These are phyloP conservation scores for Cryoendolithus antarcticus DNA, from an alignment of 2,329 filamentous ascomycete genomes.

Conservation along the genomic window DNA sequence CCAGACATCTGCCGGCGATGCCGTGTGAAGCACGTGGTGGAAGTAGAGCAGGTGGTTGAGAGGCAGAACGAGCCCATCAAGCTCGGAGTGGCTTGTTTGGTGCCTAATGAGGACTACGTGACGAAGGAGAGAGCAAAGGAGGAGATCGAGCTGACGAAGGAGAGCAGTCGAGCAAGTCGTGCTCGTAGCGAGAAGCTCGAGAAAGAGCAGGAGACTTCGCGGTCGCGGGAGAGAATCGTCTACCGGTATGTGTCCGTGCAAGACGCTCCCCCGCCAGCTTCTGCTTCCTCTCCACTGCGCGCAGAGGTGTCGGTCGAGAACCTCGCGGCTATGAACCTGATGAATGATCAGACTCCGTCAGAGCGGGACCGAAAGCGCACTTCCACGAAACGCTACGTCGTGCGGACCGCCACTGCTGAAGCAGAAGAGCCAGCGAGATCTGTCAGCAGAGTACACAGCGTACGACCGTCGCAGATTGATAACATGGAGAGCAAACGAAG, in stretches of 20 bases:
- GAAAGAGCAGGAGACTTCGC: not conserved
- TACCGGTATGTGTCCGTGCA: constrained; percentile 6
- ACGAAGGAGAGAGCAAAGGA: constrained; percentile 8
- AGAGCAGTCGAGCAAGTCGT: too few relatives aligned
- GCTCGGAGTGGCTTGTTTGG: constrained; percentile 15
- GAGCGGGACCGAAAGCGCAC: too few relatives aligned
- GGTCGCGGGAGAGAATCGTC: constrained; percentile 1
- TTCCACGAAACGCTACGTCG: too few relatives aligned
- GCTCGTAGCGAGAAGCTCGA: not conserved
- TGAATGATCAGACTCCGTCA: constrained; percentile 4
- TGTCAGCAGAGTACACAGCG: too few relatives aligned
- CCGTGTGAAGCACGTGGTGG: constrained; percentile 13
- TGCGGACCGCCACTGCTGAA: too few relatives aligned
- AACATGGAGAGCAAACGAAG: too few relatives aligned
- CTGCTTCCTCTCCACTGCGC: constrained; percentile 1
- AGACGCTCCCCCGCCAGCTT: constrained; percentile 1
- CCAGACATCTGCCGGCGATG: constrained; percentile 24
- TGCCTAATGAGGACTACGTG: constrained; percentile 13
- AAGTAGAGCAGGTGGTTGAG: constrained; percentile 4
- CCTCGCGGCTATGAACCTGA: constrained; percentile 5
- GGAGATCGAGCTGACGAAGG: constrained; percentile 1
- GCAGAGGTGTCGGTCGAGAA: constrained; percentile 5
- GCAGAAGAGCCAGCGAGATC: too few relatives aligned
- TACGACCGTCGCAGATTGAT: too few relatives aligned
- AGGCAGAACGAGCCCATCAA: constrained; percentile 14